Evolutionary conservation across 441 rosid species (phyloP).

Genomic region (Pelargonium citronellum): DNA sequence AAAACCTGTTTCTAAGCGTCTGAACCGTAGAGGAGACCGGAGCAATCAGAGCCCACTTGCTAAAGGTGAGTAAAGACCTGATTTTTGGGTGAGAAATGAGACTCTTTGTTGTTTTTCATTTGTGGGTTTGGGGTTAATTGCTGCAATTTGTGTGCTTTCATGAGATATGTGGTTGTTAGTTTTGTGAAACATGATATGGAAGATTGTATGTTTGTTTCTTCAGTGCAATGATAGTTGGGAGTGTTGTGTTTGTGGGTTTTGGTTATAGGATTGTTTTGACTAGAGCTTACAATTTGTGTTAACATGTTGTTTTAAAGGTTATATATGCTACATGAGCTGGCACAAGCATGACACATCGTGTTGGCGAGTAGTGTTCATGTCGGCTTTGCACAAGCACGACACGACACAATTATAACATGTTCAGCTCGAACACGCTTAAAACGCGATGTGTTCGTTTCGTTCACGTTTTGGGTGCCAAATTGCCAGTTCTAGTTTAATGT

Average conservation of each 20-base stretch:
- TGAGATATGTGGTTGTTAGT: not conserved
- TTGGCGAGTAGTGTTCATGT: too few relatives aligned
- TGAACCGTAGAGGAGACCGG: constrained; percentile 10
- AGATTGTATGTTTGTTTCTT: not conserved
- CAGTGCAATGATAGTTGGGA: not conserved
- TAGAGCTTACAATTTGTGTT: too few relatives aligned
- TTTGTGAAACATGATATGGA: not conserved
- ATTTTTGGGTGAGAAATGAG: not conserved
- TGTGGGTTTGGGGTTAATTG: constrained; percentile 2
- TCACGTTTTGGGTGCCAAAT: too few relatives aligned
- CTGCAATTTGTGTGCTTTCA: not conserved
- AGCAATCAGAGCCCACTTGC: not conserved
- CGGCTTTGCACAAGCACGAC: too few relatives aligned
- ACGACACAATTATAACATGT: too few relatives aligned
- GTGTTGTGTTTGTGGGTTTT: not conserved
- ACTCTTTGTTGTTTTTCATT: not conserved
- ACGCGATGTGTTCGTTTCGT: too few relatives aligned
- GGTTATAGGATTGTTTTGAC: too few relatives aligned
- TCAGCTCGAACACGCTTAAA: too few relatives aligned
- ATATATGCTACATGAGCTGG: too few relatives aligned
- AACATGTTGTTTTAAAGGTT: too few relatives aligned
- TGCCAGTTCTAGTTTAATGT: too few relatives aligned
- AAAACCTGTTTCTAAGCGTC: constrained; percentile 2
- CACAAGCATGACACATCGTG: too few relatives aligned
- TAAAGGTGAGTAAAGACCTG: not conserved